phyloP scores from a whole-genome alignment of 1,139 yeast genomes.

The Yamadazyma epiphylla region DNA sequence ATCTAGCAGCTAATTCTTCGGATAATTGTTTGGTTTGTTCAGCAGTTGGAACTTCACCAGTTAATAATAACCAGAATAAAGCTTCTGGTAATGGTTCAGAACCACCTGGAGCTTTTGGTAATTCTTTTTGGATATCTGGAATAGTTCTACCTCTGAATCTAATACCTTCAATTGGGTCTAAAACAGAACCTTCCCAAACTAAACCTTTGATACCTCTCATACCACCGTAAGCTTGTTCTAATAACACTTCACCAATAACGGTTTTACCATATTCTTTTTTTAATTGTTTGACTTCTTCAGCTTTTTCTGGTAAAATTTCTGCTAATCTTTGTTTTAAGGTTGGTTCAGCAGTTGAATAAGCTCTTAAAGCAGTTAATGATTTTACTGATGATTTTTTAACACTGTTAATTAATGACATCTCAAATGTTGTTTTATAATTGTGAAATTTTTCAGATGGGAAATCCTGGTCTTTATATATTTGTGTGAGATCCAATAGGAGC shows the following conservation, averaged over 20 bases:
- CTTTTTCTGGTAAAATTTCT: conserved; percentile 86
- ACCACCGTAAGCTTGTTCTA: conserved; percentile 99
- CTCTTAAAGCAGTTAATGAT: conserved; percentile 10
- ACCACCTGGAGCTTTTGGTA: conserved; percentile 93
- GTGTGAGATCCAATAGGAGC: background rate
- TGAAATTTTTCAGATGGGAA: background rate
- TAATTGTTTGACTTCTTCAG: conserved; percentile 86
- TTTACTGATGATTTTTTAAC: conserved; percentile 10
- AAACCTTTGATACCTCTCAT: conserved; percentile 98
- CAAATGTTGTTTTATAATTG: too few species aligned
- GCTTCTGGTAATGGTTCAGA: conserved; percentile 86
- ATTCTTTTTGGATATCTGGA: conserved; percentile 88
- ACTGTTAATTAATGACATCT: conserved; percentile 12
- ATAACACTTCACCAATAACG: conserved; percentile 87
- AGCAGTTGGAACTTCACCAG: conserved; percentile 83
- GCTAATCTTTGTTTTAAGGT: conserved; percentile 92
- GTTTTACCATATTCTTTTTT: conserved; percentile 87
- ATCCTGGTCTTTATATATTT: conserved; percentile 1
- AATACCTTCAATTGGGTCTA: conserved; percentile 97
- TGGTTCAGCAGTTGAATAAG: conserved; percentile 17
- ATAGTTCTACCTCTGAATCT: conserved; percentile 98
- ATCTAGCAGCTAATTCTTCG: conserved; percentile 82
- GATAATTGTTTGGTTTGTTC: conserved; percentile 74
- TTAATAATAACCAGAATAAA: conserved; percentile 84
- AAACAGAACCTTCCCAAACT: conserved; percentile 99